These are phyloP conservation scores for Malus fusca DNA, from an alignment of 306 rosid species.

Conservation along the genomic window DNA sequence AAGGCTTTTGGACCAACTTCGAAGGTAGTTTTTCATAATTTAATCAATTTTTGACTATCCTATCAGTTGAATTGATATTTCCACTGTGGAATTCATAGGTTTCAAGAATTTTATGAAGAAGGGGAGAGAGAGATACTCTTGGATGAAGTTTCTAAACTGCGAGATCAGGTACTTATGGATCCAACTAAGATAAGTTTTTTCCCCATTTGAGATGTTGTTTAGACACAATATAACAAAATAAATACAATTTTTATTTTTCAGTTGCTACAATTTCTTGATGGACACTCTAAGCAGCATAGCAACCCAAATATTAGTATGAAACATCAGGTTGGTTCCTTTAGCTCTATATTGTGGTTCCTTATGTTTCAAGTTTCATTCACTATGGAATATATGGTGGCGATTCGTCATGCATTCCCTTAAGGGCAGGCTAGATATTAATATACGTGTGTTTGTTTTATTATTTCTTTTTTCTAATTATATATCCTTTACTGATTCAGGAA, in stretches of 20 bases:
- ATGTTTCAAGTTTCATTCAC: not conserved
- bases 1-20: constrained; percentile 86
- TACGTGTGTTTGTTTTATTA: not conserved
- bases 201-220: constrained; percentile 18
- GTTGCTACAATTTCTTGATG: constrained; percentile 70
- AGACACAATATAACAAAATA: constrained; percentile 3
- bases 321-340: constrained; percentile 47
- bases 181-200: not conserved
- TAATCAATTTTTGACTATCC: not conserved
- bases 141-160: constrained; percentile 55
- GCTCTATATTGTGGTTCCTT: constrained; percentile 6
- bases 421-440: not conserved
- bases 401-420: not conserved
- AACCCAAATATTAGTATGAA: constrained; percentile 32
- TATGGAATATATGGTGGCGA: not conserved
- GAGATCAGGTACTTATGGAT: constrained; percentile 62
- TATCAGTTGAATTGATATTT: constrained; percentile 1
- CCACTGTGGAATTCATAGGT: constrained; percentile 41
- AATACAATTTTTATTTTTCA: constrained; percentile 20
- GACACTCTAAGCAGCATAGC: constrained; percentile 31
- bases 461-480: constrained; percentile 1
- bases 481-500: constrained; percentile 32
- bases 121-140: constrained; percentile 85
- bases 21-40: constrained; percentile 45
- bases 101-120: constrained; percentile 90